Evolutionary conservation across 1,284 basidiomycete genomes (phyloP), one percentile per base, ranked within the genome.

Genomic region (Athelia sp.): DNA sequence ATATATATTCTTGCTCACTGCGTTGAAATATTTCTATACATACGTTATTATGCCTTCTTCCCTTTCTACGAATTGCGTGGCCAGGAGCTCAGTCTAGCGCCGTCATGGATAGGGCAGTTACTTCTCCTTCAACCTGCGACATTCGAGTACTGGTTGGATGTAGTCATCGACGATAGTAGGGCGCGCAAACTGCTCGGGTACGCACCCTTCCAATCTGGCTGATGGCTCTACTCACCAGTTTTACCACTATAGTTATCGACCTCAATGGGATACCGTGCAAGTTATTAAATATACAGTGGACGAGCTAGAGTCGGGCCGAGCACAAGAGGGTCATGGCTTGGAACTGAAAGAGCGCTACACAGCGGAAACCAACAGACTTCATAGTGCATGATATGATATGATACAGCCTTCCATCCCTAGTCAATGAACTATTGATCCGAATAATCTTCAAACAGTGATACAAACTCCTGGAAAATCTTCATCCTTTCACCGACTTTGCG

Each of bases 401-500:
- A 29, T 6, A 29, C 26, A 29, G 26, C 26, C 13, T 29, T 29
- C 26, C 26, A 29, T 6, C 13, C 26, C 26, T 13, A 4, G 26
- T 6, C 26, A 29, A 29, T 29, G 26, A n/a, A n/a, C 26, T 29
- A 29, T 29, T 29, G 6, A 29, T 40, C 8, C n/a, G 17, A n/a
- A 22, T 50, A 54, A 24, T 63, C 63, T 24, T 72, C 72, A 52
- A 72, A 75, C 59, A 73, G 48, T 10, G 66, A 64, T 8, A 75
- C 64, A 54, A 74, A 75, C 38, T 67, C 61, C 48, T 67, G 62
- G 51, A 74, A 74, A 10, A 62, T 66, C 51, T 69, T 67, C 66
- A 75, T 70, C n/a, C 72, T 63, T 46, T 70, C 68, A 15, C 66
- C 63, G 29, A 74, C 55, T 45, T 29, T 29, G 26, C 60, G 61